These are phyloP conservation scores for Podila verticillata DNA, from an alignment of 192 early-diverging fungal genomes.

Conservation along the genomic window DNA sequence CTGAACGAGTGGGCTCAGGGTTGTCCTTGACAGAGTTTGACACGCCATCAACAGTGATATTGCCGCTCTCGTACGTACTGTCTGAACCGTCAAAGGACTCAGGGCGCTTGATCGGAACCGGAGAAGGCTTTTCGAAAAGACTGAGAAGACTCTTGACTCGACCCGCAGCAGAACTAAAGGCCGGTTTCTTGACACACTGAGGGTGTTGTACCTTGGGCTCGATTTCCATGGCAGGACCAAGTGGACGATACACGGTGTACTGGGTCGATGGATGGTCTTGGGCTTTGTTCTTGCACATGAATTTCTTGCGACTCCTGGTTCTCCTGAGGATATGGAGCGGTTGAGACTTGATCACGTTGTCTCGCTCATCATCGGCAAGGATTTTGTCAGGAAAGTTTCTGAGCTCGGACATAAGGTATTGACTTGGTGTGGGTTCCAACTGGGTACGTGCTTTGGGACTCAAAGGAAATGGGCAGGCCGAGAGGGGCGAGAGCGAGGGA, in stretches of 20 bases:
- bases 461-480: too few relatives aligned
- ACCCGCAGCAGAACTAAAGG: neutral
- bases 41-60: neutral
- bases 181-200: neutral
- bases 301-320: neutral
- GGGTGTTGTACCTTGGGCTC: neutral
- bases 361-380: too few relatives aligned
- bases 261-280: neutral
- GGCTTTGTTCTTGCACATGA: neutral
- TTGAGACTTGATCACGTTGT: neutral
- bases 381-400: too few relatives aligned
- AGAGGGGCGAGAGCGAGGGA: too few relatives aligned
- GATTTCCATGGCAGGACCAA: neutral
- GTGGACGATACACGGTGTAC: neutral
- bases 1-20: too few relatives aligned
- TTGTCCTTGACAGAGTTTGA: too few relatives aligned
- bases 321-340: neutral
- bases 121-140: neutral
- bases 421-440: too few relatives aligned
- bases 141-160: neutral
- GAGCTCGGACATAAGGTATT: too few relatives aligned
- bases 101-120: neutral
- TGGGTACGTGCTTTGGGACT: too few relatives aligned
- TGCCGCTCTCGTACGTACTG: neutral
- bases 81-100: neutral